Percentiles rank a stretch among this genome's conserved stretches.
phyloP scores from a whole-genome alignment of 2,329 filamentous ascomycete species.

The Peltaster fructicola region DNA sequence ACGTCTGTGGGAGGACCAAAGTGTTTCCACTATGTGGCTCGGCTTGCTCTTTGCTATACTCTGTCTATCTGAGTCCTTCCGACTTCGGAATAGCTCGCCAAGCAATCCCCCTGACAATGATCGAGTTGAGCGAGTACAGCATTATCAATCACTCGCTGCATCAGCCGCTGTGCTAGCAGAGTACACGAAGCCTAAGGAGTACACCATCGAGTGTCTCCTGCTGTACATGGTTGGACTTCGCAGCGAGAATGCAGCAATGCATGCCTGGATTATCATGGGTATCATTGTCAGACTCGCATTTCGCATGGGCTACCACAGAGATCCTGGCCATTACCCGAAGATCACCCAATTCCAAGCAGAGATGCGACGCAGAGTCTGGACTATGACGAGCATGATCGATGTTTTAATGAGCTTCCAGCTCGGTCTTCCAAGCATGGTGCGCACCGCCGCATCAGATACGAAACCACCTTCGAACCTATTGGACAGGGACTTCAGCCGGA shows the following conservation, averaged over 20 bases:
- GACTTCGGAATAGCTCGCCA: conserved; percentile 12
- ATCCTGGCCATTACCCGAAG: conserved; percentile 24
- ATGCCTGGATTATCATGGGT: conserved; percentile 26
- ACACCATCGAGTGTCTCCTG: conserved; percentile 24
- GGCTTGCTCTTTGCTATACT: conserved; percentile 31
- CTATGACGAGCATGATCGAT: conserved; percentile 26
- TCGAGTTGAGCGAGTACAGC: conserved; percentile 8
- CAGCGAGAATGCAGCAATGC: conserved; percentile 15
- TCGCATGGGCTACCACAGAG: conserved; percentile 29
- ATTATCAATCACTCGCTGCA: conserved; percentile 15
- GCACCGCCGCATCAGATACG: conserved; percentile 25
- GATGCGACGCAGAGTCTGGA: conserved; percentile 30
- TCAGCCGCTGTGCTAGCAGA: conserved; percentile 18
- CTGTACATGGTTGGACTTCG: conserved; percentile 17
- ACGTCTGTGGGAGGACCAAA: conserved; percentile 26
- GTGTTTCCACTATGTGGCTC: conserved; percentile 27
- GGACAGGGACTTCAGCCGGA: conserved; percentile 26
- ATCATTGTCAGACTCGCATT: conserved; percentile 23
- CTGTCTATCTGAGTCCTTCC: conserved; percentile 21
- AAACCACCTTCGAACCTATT: conserved; percentile 26
- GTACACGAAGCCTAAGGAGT: conserved; percentile 28
- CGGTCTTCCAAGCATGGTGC: conserved; percentile 32
- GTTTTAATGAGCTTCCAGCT: conserved; percentile 30
- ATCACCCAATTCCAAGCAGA: conserved; percentile 26
- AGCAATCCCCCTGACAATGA: conserved; percentile 6